Evolutionary conservation across 768 basidiomycete species (phyloP), one percentile per base, ranked within the genome.

Genomic region (Cantharellus anzutake): DNA sequence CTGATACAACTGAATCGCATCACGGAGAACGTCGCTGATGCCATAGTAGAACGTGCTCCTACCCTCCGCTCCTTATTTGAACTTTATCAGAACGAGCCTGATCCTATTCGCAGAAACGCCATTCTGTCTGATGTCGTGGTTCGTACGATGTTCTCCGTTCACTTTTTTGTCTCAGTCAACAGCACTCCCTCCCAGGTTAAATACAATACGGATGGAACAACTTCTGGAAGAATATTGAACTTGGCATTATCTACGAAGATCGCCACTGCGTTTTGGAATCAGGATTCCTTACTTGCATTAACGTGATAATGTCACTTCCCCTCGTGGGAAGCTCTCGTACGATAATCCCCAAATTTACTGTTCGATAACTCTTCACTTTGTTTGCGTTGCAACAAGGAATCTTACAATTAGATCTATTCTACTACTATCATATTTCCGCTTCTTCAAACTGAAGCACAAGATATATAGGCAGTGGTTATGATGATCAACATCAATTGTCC

Each of bases 221-320:
- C 11, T 7, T 55, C 52, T 7, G 52, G 52, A 11, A 55, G 38
- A 55, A 55, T 55, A 7, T 55, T 55, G 52, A 55, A 55, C 35
- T 7, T 55, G 11, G 52, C 14, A 37, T 7, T 55, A 7, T 55
- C 52, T 7, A 14, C 52, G 7, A 55, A 55, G 35, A 37, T 55
- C 11, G 52, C 52, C 14, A 37, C 52, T 14, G 52, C 52, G 38
- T 55, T 55, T 37, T 55, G 52, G 52, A 37, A 55, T 11, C 7
- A 11, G 7, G 52, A 55, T 37, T 55, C 52, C 14, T 37, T 55
- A 11, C 14, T 37, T 0, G 7, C 7, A 7, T 11, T 55, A 37
- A 7, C 52, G 14, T 55, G 35, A 55, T 76, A 81, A 82, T 0
- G 83, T 83, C 34, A 78, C 81, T 61, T 79, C 78, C 20, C 20